phyloP scores from a whole-genome alignment of 495 filamentous ascomycete genomes.

The Durotheca rogersii region DNA sequence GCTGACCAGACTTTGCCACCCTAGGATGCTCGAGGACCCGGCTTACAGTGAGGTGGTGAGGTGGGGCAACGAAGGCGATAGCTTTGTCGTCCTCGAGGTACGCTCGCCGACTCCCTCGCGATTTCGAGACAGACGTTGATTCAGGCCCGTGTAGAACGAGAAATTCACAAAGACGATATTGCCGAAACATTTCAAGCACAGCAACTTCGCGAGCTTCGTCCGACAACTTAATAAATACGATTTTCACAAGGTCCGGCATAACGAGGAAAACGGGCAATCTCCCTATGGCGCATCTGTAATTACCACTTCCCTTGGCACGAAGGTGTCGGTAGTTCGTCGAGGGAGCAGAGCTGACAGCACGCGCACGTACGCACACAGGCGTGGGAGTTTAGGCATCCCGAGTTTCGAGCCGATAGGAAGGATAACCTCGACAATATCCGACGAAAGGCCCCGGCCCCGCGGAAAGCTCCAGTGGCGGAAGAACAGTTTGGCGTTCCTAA shows the following conservation, averaged over 20 bases:
- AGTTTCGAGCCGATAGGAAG: conserved; percentile 93
- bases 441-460: conserved; percentile 88
- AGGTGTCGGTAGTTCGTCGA: no score
- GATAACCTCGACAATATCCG: conserved; percentile 96
- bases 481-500: conserved; percentile 69
- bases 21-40: conserved; percentile 95
- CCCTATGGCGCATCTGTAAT: conserved; percentile 89
- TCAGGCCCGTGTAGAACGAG: conserved; percentile 70
- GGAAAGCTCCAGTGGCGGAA: conserved; percentile 68
- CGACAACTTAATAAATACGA: conserved; percentile 99
- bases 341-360: conserved; percentile 31
- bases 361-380: conserved; percentile 67
- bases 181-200: conserved; percentile 98
- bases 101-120: conserved; percentile 15
- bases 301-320: conserved; percentile 16
- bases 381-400: conserved; percentile 98
- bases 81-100: conserved; percentile 97
- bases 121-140: conserved; percentile 12
- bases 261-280: conserved; percentile 88
- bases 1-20: conserved; percentile 30
- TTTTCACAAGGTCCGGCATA: conserved; percentile 98
- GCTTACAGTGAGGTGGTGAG: conserved; percentile 89
- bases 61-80: conserved; percentile 93
- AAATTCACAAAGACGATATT: conserved; percentile 97
- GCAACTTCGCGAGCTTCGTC: conserved; percentile 99